Base-by-base conservation (phyloP, 2,329 filamentous ascomycete species). In the Nemania sp. region DNA sequence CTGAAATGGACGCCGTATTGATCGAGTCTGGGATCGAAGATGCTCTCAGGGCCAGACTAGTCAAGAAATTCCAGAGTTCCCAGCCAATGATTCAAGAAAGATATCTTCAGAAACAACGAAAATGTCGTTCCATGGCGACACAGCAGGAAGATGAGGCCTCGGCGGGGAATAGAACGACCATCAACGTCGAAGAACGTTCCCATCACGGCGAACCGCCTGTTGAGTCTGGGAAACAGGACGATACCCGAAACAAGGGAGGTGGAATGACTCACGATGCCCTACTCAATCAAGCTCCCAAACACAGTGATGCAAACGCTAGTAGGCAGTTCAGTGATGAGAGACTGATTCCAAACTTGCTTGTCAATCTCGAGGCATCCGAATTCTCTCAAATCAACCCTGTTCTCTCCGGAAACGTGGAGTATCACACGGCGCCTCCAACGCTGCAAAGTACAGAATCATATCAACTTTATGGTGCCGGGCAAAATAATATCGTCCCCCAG, bases 171-270 rank as follows among this genome's bases (percentile, higher is more conserved):
- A 32, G 12, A 4, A 32, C 12, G 18, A 6, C 37, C 7, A 9
- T 13, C 11, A 32, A 32, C 9, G 20, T 9, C 12, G 35, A 52
- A 42, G 37, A 52, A n/a, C 7, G 18, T 13, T 37, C 47, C 15
- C 49, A 40, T 18, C 49, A 12, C 21, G 18, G 20, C 18, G 21
- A 15, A 15, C 21, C 10, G 18, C 34, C 11, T 32, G 21, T 10
- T 32, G n/a, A 52, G 20, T 52, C 49, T n/a, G 37, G 18, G 20
- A 18, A 42, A 42, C 37, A 52, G 42, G n/a, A 50, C 37, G 35
- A 52, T 52, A 52, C 49, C 10, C 18, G 35, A 12, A 18, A 42
- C 18, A 37, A 32, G 42, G 37, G 49, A 11, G 49, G 37, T 1
- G 49, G 37, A 4, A 17, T 2, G 18, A 29, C 10, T 20, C 6